phyloP scores from a whole-genome alignment of 345 rosid genomes.

The Moricandia arvensis region DNA sequence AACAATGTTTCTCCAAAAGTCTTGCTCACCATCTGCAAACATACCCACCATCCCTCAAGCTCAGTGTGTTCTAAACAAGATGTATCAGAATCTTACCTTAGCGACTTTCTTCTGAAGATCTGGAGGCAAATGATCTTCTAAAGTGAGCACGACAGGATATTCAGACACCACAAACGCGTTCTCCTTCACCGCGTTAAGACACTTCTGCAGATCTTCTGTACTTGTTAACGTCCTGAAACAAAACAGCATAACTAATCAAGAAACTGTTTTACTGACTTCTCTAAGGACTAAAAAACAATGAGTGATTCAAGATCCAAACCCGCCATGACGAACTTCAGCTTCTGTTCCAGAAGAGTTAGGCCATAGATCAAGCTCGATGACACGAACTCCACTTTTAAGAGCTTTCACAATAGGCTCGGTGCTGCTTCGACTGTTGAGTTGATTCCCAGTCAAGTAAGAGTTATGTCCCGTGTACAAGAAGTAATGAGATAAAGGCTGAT shows the following conservation, averaged over 20 bases:
- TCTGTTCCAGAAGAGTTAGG: constrained; percentile 50
- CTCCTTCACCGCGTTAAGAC: constrained; percentile 58
- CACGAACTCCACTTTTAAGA: constrained; percentile 61
- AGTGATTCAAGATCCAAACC: constrained; percentile 39
- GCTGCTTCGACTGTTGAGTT: constrained; percentile 63
- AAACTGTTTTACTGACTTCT: neutral
- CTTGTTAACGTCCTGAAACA: constrained; percentile 58
- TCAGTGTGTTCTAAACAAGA: neutral
- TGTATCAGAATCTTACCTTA: constrained; percentile 37
- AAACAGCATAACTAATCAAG: constrained; percentile 9
- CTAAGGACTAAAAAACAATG: neutral
- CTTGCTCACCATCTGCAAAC: constrained; percentile 52
- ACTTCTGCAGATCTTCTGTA: constrained; percentile 56
- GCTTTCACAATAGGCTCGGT: constrained; percentile 59
- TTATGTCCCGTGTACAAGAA: constrained; percentile 84
- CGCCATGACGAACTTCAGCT: constrained; percentile 75
- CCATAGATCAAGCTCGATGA: constrained; percentile 90
- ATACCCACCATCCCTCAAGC: neutral
- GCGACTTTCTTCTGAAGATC: constrained; percentile 68
- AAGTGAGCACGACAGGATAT: constrained; percentile 82
- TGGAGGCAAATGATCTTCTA: constrained; percentile 72
- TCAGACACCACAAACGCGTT: constrained; percentile 61
- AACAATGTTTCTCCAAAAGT: constrained; percentile 52
- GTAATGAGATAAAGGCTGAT: constrained; percentile 71
- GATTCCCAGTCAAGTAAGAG: constrained; percentile 84